A percentile compares a stretch with the other conserved stretches of the same genome.
Evolutionary conservation across 345 rosid genomes (phyloP).

Genomic region (Durio zibethinus): DNA sequence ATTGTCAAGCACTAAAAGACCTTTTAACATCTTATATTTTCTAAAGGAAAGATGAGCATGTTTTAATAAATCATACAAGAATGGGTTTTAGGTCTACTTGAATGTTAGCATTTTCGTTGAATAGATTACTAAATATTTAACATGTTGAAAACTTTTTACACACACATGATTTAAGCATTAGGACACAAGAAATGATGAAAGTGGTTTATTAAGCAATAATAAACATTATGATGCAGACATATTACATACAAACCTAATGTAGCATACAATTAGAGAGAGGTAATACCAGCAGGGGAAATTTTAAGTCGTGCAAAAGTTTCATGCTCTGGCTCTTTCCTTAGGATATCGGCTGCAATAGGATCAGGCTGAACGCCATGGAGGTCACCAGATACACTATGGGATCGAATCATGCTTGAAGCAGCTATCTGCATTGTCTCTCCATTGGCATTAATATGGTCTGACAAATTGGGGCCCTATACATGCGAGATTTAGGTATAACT

Average conservation of each 20-base stretch:
- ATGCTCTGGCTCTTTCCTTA: constrained; percentile 97
- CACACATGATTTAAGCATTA: background rate
- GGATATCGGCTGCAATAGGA: constrained; percentile 97
- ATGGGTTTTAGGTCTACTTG: background rate
- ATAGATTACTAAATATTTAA: background rate
- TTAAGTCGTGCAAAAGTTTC: constrained; percentile 86
- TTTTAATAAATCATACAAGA: background rate
- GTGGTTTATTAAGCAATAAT: background rate
- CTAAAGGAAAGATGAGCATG: too few relatives aligned
- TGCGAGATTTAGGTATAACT: constrained; percentile 2
- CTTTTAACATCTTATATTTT: background rate
- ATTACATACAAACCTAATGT: background rate
- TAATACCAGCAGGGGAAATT: constrained; percentile 64
- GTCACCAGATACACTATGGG: constrained; percentile 94
- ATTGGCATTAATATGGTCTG: constrained; percentile 47
- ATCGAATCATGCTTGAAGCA: constrained; percentile 82
- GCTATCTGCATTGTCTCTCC: constrained; percentile 58
- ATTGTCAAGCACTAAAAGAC: background rate
- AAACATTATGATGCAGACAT: background rate
- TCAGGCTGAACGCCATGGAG: constrained; percentile 98
- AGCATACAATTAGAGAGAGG: background rate
- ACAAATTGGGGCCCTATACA: constrained; percentile 41
- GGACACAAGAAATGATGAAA: background rate
- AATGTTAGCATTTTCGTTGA: background rate
- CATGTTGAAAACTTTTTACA: background rate